These are phyloP conservation scores for Hypoxylon rubiginosum DNA, from an alignment of 2,329 filamentous ascomycete species.

Conservation along the genomic window DNA sequence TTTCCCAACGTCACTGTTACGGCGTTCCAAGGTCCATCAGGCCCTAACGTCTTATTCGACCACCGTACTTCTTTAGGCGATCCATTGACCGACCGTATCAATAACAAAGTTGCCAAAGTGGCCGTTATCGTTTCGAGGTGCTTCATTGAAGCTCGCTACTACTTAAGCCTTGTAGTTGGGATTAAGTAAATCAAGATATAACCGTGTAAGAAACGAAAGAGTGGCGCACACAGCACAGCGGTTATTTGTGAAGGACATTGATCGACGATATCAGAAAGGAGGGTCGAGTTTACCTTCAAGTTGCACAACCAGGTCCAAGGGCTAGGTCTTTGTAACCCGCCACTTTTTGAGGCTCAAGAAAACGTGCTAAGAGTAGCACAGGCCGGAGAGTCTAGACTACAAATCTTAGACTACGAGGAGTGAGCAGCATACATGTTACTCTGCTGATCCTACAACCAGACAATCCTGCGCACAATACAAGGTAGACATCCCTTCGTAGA, in stretches of 20 bases:
- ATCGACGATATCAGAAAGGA: slow-evolving; percentile 12
- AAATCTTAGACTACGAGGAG: neutral
- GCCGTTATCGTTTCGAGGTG: slow-evolving; percentile 10
- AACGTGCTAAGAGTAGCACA: slow-evolving; percentile 6
- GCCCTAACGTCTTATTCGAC: slow-evolving; percentile 45
- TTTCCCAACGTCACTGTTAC: slow-evolving; percentile 36
- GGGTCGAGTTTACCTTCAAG: slow-evolving; percentile 7
- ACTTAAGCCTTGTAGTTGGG: neutral
- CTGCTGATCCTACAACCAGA: slow-evolving; percentile 3
- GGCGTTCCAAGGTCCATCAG: slow-evolving; percentile 51
- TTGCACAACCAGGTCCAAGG: neutral
- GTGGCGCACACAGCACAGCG: neutral
- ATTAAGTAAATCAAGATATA: slow-evolving; percentile 4
- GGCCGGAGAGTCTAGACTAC: slow-evolving; percentile 1
- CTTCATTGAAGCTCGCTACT: slow-evolving; percentile 13
- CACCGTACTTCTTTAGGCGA: slow-evolving; percentile 21
- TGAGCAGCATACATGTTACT: slow-evolving; percentile 5
- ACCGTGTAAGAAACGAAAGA: slow-evolving; percentile 2
- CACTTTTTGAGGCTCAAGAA: slow-evolving; percentile 14
- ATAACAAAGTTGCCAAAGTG: slow-evolving; percentile 11
- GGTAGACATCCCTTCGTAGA: neutral
- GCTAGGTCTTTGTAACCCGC: slow-evolving; percentile 10
- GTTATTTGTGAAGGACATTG: neutral
- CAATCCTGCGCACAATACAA: slow-evolving; percentile 1
- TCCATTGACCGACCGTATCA: slow-evolving; percentile 2